Evolutionary conservation across 352 stramenopile genomes (phyloP), one percentile per base, ranked within the genome.

Genomic region (Phytopythium oedochilum): DNA sequence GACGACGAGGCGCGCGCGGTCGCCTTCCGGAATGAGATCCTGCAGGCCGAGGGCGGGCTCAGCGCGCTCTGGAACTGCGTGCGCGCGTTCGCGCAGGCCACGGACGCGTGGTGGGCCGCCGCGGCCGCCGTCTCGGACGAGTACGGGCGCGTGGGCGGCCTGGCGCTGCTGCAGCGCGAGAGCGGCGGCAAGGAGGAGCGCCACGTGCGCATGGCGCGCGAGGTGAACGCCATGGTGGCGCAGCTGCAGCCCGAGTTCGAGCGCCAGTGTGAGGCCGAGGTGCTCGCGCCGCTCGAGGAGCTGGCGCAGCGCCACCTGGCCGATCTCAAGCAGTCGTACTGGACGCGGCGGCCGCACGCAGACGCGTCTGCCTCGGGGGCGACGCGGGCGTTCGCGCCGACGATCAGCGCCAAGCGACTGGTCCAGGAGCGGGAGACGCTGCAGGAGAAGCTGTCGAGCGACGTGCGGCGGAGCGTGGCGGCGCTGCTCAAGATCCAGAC

Each of bases 281-380:
- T 91, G 23, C 44, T 88, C 1, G 56, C 43, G 14, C 78, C 73
- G 2, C 42, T 91, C 15, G 60, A 82, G 52, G 46, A 46, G 39
- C 51, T 88, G 7, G 68, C 73, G 32, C 65, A 62, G 22, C 70
- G 83, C 3, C 48, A 89, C 2, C 31, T 93, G 4, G 78, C 78
- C 0, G 83, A 93, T 38, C 68, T 93, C 23, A 89, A 91, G 53
- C 72, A 91, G 43, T 77, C 80, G 32, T 91, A 88, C 57, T 93
- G 83, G 83, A 87, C 74, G 15, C 66, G 80, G 1, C 64, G 77
- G 10, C 64, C 66, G 15, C 71, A 60, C 45, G 56, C 38, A 23
- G 17, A 18, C 6, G 4, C 29, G n/a, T 18, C 28, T 43, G 5
- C 7, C 10, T 11, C 11, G 29, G 29, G 5, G 29, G 32, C 29